A percentile compares a stretch with the other conserved stretches of the same genome.
Conservation (phyloP, 345 rosid genomes). For the Melaleuca quinquenervia region DNA sequence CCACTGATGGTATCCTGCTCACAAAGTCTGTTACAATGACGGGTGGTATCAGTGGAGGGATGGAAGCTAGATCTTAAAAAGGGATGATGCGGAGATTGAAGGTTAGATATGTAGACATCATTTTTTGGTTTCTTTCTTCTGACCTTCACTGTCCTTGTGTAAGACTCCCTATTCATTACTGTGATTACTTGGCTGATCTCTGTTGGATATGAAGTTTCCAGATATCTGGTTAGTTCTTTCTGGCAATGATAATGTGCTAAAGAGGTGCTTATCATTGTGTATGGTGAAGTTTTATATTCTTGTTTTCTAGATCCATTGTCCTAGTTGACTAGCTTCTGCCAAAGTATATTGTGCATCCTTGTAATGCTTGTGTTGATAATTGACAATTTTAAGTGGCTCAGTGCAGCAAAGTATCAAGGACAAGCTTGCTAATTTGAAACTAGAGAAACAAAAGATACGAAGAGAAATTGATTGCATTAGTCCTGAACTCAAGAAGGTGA, state of each 20-base stretch:
- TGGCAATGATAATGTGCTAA: background rate
- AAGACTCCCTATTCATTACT: background rate
- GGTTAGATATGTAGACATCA: slow-evolving; percentile 22
- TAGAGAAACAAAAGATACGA: slow-evolving; percentile 57
- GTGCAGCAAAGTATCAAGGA: slow-evolving; percentile 82
- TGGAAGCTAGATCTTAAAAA: slow-evolving; percentile 94
- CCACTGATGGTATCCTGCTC: slow-evolving; percentile 87
- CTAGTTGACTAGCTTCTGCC: background rate
- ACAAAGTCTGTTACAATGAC: slow-evolving; percentile 98
- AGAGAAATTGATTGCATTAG: slow-evolving; percentile 50
- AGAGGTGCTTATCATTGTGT: background rate
- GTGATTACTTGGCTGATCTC: background rate
- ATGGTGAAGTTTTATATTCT: background rate
- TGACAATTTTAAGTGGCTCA: background rate
- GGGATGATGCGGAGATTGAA: slow-evolving; percentile 96
- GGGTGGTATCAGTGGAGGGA: slow-evolving; percentile 98
- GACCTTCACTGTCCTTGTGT: background rate
- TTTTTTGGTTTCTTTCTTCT: background rate
- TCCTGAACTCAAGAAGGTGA: slow-evolving; percentile 73
- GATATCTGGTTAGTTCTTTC: background rate
- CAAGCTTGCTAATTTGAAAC: slow-evolving; percentile 61
- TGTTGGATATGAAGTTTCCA: background rate
- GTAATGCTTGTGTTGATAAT: background rate
- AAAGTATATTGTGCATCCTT: background rate
- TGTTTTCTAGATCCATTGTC: background rate